Evolutionary conservation across 192 early-diverging fungal genomes (phyloP), one percentile per base, ranked within the genome.

Genomic region (Mycoemilia scoparia): DNA sequence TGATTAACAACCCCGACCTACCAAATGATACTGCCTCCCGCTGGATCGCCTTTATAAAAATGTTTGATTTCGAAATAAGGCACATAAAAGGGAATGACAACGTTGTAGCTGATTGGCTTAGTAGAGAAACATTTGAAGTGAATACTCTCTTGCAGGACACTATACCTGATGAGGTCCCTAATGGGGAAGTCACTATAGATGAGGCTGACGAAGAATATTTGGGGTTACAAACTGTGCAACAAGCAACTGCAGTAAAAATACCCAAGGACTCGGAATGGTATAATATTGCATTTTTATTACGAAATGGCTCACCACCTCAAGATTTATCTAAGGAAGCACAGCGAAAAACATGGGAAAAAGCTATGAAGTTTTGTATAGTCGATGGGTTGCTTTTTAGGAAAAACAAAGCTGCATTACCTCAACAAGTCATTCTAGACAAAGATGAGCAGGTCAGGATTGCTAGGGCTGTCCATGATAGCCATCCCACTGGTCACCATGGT

Each of bases 1-100:
- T 39, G 37, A 39, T 39, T 4, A 39, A 39, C 37, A 26, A 39
- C 4, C 37, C 37, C 5, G 37, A 24, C 15, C 22, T 32, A 5
- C 31, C 31, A 4, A 6, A 5, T 4, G 31, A 32, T 11, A 18
- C 19, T 5, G 31, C 31, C 4, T 17, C 31, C 11, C 31, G 31
- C 14, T 32, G 31, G 31, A 32, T 32, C 31, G 31, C 31, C 11
- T 32, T 17, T 18, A 13, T 32, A 7, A 7, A 17, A 5, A 32
- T 32, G n/a, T 32, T 32, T 18, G 31, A 32, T 18, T 32, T 32
- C 31, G 31, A 32, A 7, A 11, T 32, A 18, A 13, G 31, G 5
- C 31, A 32, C 11, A 32, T 32, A 32, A 4, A 4, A 4, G 31
- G 31, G n/a, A 18, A 7, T 4, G 11, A 32, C 5, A 32, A 32